Base-by-base conservation (phyloP, 2,329 filamentous ascomycete genomes). In the Davidsoniella eucalypti region DNA sequence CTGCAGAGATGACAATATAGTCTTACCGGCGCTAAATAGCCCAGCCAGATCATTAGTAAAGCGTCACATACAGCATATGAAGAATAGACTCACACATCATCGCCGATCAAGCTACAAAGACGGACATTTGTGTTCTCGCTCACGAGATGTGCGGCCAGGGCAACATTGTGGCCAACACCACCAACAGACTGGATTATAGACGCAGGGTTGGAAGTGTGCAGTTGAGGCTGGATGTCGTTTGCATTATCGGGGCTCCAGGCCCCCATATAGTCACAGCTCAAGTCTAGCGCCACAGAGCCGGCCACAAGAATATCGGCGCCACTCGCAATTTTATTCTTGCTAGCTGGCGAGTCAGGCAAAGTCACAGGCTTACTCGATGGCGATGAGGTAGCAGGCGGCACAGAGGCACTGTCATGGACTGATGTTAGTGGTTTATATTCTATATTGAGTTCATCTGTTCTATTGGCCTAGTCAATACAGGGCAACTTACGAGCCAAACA, bases 101-200 rank as follows among this genome's bases (percentile, higher is more conserved):
- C 76, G 12, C 83, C 87, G 8, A 94, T 74, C 55, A 87, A 74
- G 58, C 84, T 94, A 64, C 82, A 88, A 14, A 95, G 75, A 18
- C 76, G 73, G 6, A 92, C 83, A 12, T 71, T 76, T 39, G 65
- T 65, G 16, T 66, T 60, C 6, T 76, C 78, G 53, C 83, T 73
- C 12, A 71, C 71, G 29, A 80, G 73, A 56, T 87, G 84, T 1
- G 85, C 81, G 42, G 90, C 88, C 44, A 87, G 74, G 14, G 92
- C 87, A 42, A 96, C 86, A 59, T 96, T 96, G 59, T 87, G 82
- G 5, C 86, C 92, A 6, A 96, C 92, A 5, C 92, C 92, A 10
- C 92, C 92, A 6, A 95, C 75, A 1, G 83, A 85, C 60, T 94
- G 87, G 36, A 69, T 78, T 56, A 95, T 93, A 12, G 70, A 68